Percentiles rank a stretch among this genome's conserved stretches.
Evolutionary conservation across 805 yeast genomes (phyloP).

Genomic region (Suhomyces sp.): DNA sequence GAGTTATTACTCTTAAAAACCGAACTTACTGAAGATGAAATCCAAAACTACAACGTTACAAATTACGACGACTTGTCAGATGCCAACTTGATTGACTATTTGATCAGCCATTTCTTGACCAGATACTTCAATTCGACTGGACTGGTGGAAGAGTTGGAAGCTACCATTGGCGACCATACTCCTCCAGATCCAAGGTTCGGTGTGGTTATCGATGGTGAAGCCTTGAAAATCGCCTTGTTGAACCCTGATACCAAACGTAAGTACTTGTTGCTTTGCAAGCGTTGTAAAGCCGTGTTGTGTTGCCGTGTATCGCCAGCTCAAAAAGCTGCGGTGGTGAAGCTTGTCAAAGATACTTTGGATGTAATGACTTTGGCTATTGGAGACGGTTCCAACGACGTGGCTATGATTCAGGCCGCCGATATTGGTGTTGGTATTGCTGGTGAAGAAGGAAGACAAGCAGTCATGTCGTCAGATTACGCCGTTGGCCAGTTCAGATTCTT

Average conservation of each 20-base stretch:
- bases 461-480: constrained; percentile 82
- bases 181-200: constrained; percentile 61
- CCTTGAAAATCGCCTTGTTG: constrained; percentile 46
- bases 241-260: constrained; percentile 39
- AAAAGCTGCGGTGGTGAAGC: constrained; percentile 68
- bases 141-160: constrained; percentile 51
- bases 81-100: constrained; percentile 38
- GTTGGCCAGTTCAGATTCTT: constrained; percentile 75
- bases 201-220: constrained; percentile 68
- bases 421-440: constrained; percentile 87
- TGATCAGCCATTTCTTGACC: constrained; percentile 52
- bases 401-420: constrained; percentile 85
- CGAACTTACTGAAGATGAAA: constrained; percentile 26
- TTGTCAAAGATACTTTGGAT: constrained; percentile 60
- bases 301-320: constrained; percentile 85
- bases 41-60: constrained; percentile 16
- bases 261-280: constrained; percentile 69
- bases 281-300: constrained; percentile 75
- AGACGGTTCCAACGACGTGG: constrained; percentile 85
- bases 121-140: constrained; percentile 61
- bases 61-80: constrained; percentile 22
- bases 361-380: constrained; percentile 83
- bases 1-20: constrained; percentile 57
- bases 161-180: constrained; percentile 59
- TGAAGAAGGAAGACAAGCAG: constrained; percentile 84